These are phyloP conservation scores for Penicillium atrosanguineum DNA, from an alignment of 495 filamentous ascomycete species.

Conservation along the genomic window DNA sequence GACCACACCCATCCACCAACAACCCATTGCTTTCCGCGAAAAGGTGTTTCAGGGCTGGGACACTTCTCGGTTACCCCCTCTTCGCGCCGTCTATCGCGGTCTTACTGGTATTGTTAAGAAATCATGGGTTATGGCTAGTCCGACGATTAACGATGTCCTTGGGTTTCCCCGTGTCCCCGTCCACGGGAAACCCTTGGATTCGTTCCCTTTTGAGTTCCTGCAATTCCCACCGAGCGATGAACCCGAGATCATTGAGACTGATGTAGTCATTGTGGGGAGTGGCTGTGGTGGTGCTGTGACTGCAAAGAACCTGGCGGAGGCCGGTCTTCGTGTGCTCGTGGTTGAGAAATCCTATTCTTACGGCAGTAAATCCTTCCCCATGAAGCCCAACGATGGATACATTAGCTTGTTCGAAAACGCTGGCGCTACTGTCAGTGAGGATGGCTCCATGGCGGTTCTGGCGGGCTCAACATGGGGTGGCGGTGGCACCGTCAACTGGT, in stretches of 20 bases:
- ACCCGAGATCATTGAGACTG: conserved; percentile 63
- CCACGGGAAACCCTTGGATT: conserved; percentile 56
- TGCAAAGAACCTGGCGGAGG: conserved; percentile 77
- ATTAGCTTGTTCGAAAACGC: conserved; percentile 64
- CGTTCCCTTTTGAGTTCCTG: conserved; percentile 54
- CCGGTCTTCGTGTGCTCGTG: conserved; percentile 71
- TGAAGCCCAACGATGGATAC: conserved; percentile 55
- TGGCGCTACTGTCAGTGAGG: conserved; percentile 56
- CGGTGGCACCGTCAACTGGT: conserved; percentile 87
- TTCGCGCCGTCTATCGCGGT: conserved; percentile 55
- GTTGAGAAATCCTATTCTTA: conserved; percentile 82
- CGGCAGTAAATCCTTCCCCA: conserved; percentile 68
- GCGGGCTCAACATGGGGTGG: conserved; percentile 80
- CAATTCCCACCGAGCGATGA: conserved; percentile 45
- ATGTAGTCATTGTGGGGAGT: conserved; percentile 82
- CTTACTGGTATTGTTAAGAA: conserved; percentile 54
- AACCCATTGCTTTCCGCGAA: conserved; percentile 58
- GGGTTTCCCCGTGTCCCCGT: conserved; percentile 62
- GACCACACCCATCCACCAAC: conserved; percentile 58
- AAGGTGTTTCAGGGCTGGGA: conserved; percentile 59
- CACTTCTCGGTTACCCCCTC: conserved; percentile 53
- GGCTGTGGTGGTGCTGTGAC: conserved; percentile 84
- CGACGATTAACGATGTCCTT: conserved; percentile 53
- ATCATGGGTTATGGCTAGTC: conserved; percentile 58
- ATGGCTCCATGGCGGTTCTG: conserved; percentile 58